Percentiles rank a stretch among this genome's conserved stretches.
These are phyloP conservation scores for Monosporascus ibericus DNA, from an alignment of 2,329 filamentous ascomycete genomes.

Conservation along the genomic window DNA sequence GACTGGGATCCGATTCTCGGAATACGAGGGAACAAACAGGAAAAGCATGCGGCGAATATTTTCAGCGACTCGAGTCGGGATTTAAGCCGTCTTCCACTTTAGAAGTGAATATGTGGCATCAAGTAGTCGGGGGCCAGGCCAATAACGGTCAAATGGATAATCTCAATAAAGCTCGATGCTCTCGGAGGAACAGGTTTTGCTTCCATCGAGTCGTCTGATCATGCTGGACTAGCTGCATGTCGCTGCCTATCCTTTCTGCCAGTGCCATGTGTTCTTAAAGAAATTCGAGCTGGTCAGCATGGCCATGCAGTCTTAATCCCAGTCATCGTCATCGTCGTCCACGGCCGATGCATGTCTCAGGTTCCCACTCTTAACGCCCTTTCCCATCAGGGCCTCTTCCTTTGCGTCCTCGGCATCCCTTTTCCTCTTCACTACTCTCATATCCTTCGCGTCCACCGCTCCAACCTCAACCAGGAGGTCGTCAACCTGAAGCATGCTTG, in stretches of 20 bases:
- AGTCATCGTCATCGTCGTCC: conserved; percentile 50
- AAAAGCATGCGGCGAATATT: too few species aligned
- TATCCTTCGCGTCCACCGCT: conserved; percentile 71
- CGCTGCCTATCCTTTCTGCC: neutral
- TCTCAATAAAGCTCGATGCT: too few species aligned
- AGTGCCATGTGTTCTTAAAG: neutral
- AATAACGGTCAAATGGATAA: too few species aligned
- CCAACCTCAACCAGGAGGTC: conserved; percentile 75
- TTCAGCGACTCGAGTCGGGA: too few species aligned
- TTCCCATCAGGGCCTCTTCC: conserved; percentile 47
- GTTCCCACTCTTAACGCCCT: conserved; percentile 47
- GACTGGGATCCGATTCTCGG: neutral
- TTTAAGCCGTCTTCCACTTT: too few species aligned
- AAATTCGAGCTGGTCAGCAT: neutral
- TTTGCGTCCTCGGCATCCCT: conserved; percentile 55
- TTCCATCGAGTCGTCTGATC: too few species aligned
- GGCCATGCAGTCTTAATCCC: conserved; percentile 42
- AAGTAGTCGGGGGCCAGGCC: too few species aligned
- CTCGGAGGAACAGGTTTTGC: too few species aligned
- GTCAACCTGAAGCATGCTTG: conserved; percentile 70
- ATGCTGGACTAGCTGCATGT: neutral
- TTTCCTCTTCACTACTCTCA: conserved; percentile 62
- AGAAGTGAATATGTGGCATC: too few species aligned
- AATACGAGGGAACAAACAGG: neutral
- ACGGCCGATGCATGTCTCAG: conserved; percentile 34